Evolutionary conservation across 257 asterid genomes (phyloP), one percentile per base, ranked within the genome.

Genomic region (Marsdenia floribunda): DNA sequence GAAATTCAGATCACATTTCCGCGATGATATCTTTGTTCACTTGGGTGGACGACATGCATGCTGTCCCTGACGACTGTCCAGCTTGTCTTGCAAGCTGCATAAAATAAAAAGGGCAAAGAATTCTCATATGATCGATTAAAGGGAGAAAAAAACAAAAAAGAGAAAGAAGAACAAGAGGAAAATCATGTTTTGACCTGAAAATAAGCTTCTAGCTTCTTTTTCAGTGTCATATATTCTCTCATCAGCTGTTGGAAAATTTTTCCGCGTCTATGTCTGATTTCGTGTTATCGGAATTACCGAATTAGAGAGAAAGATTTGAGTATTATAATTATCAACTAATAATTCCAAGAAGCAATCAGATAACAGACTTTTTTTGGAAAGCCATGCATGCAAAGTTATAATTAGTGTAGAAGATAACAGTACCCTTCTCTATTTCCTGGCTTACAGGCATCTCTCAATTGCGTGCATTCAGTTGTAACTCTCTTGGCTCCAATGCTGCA

Each of bases 401-500:
- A n/a, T 3, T 29, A 70, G 46, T 46, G 72, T 24, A 10, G 19
- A 58, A 22, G 67, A 46, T 79, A 10, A 38, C 16, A 16, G 75
- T 87, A 92, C 98, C 95, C 95, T 75, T 89, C 98, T 60, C 76
- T 87, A 81, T 89, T 91, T 84, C 84, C 89, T 67, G 74, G 78
- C 66, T 81, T 79, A 83, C 97, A 93, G 74, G 85, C 46, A 13
- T 88, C 93, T 74, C 83, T 86, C 83, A 93, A 93, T 35, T 83
- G 87, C 60, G 90, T 88, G 54, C 92, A 85, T 85, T 89, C 95
- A 66, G 40, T 72, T 80, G 83, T 87, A 71, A 93, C 94, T 83
- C 86, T 91, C 81, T 83, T 86, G 67, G 93, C 96, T 72, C 97
- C 96, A 83, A 93, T 89, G 87, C 98, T 93, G 90, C 89, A 76